Base-by-base conservation (phyloP, 768 basidiomycete species). In the Tulasnella sp. region DNA sequence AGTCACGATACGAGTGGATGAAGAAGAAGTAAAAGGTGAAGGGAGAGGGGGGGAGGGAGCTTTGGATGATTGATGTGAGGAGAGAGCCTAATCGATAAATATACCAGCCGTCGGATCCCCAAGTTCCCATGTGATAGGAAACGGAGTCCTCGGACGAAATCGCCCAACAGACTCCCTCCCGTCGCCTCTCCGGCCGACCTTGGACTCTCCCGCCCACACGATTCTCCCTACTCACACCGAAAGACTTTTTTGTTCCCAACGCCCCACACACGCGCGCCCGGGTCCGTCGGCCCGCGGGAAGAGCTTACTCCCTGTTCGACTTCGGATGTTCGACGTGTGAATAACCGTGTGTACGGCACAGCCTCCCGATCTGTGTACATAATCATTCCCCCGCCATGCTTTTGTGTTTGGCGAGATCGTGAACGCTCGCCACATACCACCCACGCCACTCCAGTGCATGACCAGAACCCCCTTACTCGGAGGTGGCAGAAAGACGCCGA, bases 111-210 rank as follows among this genome's bases (percentile, higher is more conserved):
- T 18, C 62, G 27, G 62, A 68, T 27, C 52, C 24, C 16, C 19
- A n/a, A 27, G 14, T 68, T 68, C 62, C 62, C 62, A 68, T 68
- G 62, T 68, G 62, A 68, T 68, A 36, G 12, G 62, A 36, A 27
- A 68, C 62, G 62, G 62, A 68, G 62, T 68, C 62, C 62, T 68
- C 62, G 62, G 62, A 68, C 62, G 62, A 68, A 68, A 68, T 68
- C 62, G 62, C 62, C 62, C 62, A 68, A 68, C 62, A 68, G 62
- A 68, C 62, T 68, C 62, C 62, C 62, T 68, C 62, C 62, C 62
- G 62, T 68, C 62, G 62, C 62, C 62, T 68, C 16, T 68, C 62
- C 62, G 62, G 62, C 62, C 62, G 62, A 68, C 62, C 62, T 68
- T 27, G 44, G n/a, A 18, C 62, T 27, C 62, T 31, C 62, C 62